These are phyloP conservation scores for Cornus controversa DNA, from an alignment of 148 eudicot genomes.

Conservation along the genomic window DNA sequence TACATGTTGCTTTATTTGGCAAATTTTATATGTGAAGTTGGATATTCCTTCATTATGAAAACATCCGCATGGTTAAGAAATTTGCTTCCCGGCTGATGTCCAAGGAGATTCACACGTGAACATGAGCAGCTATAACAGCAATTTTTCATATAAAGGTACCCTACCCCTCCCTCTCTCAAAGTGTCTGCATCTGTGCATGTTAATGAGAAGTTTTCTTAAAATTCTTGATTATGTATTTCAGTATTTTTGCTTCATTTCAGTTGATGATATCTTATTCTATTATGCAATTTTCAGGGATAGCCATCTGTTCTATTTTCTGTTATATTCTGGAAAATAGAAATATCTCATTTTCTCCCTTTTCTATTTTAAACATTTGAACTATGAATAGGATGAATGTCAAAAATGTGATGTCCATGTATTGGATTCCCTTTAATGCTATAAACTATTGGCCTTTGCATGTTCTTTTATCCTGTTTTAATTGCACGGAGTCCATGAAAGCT, in stretches of 20 bases:
- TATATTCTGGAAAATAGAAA: not conserved
- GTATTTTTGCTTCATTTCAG: not conserved
- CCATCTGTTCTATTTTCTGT: not conserved
- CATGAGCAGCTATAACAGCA: conserved; percentile 4
- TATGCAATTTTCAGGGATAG: not conserved
- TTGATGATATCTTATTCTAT: not conserved
- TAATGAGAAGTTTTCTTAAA: not conserved
- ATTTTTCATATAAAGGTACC: conserved; percentile 17
- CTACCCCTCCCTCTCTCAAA: not conserved
- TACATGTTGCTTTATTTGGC: not conserved
- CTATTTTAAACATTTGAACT: not conserved
- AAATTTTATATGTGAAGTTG: not conserved
- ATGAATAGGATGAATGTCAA: not conserved
- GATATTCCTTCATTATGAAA: conserved; percentile 43
- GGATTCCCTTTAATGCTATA: not conserved
- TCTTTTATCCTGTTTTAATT: not conserved
- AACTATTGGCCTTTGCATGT: not conserved
- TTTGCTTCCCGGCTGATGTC: conserved; percentile 50
- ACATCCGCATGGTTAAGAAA: conserved; percentile 54
- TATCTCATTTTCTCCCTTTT: not conserved
- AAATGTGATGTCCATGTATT: not conserved
- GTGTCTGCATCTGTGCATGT: not conserved
- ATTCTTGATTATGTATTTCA: not conserved
- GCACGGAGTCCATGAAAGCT: conserved; percentile 2
- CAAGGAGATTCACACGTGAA: conserved; percentile 21